Percentiles rank a stretch among this genome's conserved stretches.
Evolutionary conservation across 2,329 filamentous ascomycete species (phyloP).

Genomic region (Neonectria ditissima): DNA sequence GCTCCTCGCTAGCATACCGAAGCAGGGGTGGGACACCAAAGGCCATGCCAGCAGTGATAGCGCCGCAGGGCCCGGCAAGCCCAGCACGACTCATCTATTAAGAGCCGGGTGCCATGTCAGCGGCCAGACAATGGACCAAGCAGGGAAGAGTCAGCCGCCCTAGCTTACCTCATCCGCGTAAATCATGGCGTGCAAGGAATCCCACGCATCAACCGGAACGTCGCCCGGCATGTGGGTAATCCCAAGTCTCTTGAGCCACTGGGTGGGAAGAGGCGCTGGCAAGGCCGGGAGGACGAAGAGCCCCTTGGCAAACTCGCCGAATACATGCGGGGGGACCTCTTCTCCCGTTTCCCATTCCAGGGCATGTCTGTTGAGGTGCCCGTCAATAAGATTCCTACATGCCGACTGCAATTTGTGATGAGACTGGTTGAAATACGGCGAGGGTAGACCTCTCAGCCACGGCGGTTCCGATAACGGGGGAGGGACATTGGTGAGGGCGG

Average conservation of each 20-base stretch:
- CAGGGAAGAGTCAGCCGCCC: too few species aligned
- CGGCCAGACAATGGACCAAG: too few species aligned
- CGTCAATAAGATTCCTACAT: constrained; percentile 73
- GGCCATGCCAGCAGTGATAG: background rate
- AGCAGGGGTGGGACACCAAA: constrained; percentile 52
- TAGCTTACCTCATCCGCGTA: background rate
- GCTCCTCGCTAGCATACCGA: background rate
- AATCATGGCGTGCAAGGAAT: constrained; percentile 9
- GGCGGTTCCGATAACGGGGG: constrained; percentile 80
- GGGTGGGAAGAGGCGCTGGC: constrained; percentile 75
- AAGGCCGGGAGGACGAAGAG: constrained; percentile 78
- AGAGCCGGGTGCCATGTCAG: too few species aligned
- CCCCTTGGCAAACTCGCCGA: constrained; percentile 70
- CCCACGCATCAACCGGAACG: too few species aligned
- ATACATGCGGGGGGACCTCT: constrained; percentile 72
- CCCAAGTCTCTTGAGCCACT: constrained; percentile 73
- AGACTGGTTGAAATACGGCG: constrained; percentile 75
- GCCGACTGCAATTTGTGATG: constrained; percentile 76
- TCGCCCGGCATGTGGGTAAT: constrained; percentile 75
- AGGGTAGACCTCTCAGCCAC: constrained; percentile 76
- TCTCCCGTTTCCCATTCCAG: constrained; percentile 78
- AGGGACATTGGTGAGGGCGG: too few species aligned
- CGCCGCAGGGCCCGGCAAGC: constrained; percentile 2
- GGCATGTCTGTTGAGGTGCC: constrained; percentile 71
- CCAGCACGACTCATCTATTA: too few species aligned